Base-by-base conservation (phyloP, 2,329 filamentous ascomycete species). In the Cladobotryum protrusum region DNA sequence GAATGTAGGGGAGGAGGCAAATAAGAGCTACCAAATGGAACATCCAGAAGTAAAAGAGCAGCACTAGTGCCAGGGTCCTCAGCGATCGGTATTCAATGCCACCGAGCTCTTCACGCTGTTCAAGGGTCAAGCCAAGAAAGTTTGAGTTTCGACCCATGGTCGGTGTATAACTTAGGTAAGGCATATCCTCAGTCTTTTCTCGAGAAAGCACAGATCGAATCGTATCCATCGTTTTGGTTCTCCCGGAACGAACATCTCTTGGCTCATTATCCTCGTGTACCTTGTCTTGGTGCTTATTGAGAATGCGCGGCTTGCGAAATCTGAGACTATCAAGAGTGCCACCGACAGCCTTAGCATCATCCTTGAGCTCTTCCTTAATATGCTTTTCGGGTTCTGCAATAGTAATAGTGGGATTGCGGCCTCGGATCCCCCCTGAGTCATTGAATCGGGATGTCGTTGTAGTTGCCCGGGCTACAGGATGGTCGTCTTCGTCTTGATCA, bases 61-160 rank as follows among this genome's bases (percentile, higher is more conserved):
- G 73, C 29, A 97, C 83, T 24, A 89, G 64, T 1, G 88, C 87
- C 43, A 99, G 71, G 2, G 89, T 89, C 66, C 96, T 95, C 53
- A 99, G 67, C 0, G 92, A 88, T 5, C 93, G 85, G 63, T 99
- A 99, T 66, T 99, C 93, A 55, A 99, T 96, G 17, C 93, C 93
- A 11, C 93, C 93, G 2, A 99, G 72, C 67, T 99, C 93, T 63
- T 99, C 91, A 57, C 93, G 82, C 68, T 99, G 90, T 56, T 93
- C 89, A 57, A 95, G 86, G 0, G 86, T 88, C 56, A 99, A 69
- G 57, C 91, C 89, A 12, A 93, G 78, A 62, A 97, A 99, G 35
- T 88, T 86, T 11, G 92, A 97, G 66, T 99, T 99, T 55, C 93
- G 83, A 19, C 87, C 92, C 48, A 96, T 80, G 0, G 93, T 99